phyloP scores from a whole-genome alignment of 371 early-diverging fungal genomes.

The Gilbertella persicaria region DNA sequence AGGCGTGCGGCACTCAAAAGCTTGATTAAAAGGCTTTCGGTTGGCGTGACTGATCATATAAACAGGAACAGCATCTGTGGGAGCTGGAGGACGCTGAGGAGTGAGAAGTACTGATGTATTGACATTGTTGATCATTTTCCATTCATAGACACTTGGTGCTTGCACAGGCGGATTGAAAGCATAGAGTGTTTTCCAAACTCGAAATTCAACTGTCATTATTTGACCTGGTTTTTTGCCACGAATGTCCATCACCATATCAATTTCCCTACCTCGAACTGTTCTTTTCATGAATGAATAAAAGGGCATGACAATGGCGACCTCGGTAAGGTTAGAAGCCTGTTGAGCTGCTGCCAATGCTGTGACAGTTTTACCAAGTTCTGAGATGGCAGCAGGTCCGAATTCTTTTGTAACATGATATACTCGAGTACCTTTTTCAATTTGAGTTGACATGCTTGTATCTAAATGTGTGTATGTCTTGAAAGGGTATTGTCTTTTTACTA shows the following conservation, averaged over 20 bases:
- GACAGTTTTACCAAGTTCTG: constrained; percentile 63
- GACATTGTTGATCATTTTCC: constrained; percentile 29
- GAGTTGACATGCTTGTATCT: constrained; percentile 37
- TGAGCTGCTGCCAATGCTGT: constrained; percentile 65
- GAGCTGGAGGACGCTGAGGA: constrained; percentile 16
- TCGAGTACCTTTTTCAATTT: constrained; percentile 39
- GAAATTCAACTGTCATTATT: constrained; percentile 44
- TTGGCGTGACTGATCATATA: constrained; percentile 65
- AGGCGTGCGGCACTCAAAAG: constrained; percentile 48
- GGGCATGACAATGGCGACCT: constrained; percentile 64
- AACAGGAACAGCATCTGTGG: constrained; percentile 42
- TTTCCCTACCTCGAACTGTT: constrained; percentile 29
- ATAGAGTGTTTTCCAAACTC: constrained; percentile 50
- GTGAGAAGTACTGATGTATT: constrained; percentile 27
- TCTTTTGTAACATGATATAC: constrained; percentile 53
- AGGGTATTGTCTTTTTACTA: constrained; percentile 50
- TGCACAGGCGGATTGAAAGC: constrained; percentile 37
- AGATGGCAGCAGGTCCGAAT: constrained; percentile 51
- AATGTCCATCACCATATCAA: constrained; percentile 50
- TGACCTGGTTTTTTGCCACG: constrained; percentile 47
- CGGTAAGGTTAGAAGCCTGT: constrained; percentile 44
- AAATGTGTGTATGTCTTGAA: constrained; percentile 53
- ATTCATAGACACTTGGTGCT: constrained; percentile 22
- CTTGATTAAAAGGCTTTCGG: constrained; percentile 56
- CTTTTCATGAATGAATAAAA: constrained; percentile 56